Evolutionary conservation across 1,139 yeast genomes (phyloP).

Genomic region (Wickerhamomyces sp.): DNA sequence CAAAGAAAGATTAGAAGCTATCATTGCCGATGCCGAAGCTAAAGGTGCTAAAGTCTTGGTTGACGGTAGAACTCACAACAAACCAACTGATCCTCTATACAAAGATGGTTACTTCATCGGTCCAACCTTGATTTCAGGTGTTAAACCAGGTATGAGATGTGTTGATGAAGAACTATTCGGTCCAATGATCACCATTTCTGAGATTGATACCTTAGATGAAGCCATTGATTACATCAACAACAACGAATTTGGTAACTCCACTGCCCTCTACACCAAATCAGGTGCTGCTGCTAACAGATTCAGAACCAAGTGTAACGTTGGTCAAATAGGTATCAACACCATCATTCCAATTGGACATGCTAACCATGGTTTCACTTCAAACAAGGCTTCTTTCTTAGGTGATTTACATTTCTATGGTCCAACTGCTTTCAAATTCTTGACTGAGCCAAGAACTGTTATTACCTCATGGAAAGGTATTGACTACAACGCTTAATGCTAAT

Average conservation of each 20-base stretch:
- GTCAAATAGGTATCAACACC: constrained; percentile 25
- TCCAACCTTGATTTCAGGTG: constrained; percentile 23
- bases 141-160: constrained; percentile 26
- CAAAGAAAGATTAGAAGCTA: constrained; percentile 24
- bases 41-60: constrained; percentile 34
- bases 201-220: constrained; percentile 23
- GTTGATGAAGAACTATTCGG: constrained; percentile 28
- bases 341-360: constrained; percentile 25
- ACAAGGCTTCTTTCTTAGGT: constrained; percentile 27
- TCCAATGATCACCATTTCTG: constrained; percentile 24
- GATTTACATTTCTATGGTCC: constrained; percentile 27
- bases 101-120: constrained; percentile 27
- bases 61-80: constrained; percentile 24
- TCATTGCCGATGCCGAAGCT: constrained; percentile 24
- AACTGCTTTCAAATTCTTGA: constrained; percentile 24
- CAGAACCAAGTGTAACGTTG: constrained; percentile 20
- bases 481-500: constrained; percentile 3
- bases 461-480: constrained; percentile 24
- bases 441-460: constrained; percentile 25
- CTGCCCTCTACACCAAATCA: constrained; percentile 22
- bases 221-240: constrained; percentile 25
- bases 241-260: constrained; percentile 27
- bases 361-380: constrained; percentile 25
- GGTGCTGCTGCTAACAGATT: constrained; percentile 25
- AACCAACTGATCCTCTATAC: constrained; percentile 20